phyloP scores from a whole-genome alignment of 1,139 yeast species.

The Pichia sp. region DNA sequence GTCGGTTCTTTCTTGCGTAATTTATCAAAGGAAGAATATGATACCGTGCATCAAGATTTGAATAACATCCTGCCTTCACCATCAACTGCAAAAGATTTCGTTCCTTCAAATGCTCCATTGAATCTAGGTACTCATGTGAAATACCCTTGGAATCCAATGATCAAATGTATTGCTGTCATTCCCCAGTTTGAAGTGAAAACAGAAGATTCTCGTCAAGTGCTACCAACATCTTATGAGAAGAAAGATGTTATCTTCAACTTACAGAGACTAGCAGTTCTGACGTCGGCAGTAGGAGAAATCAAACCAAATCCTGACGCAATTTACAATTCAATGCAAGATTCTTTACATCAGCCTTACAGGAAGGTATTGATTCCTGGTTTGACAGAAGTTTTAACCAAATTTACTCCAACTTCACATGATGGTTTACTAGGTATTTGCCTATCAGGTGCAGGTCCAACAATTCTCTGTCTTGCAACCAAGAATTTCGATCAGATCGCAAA shows the following conservation, averaged over 20 bases:
- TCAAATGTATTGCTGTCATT: slow-evolving; percentile 83
- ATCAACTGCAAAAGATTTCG: slow-evolving; percentile 26
- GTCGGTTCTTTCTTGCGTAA: slow-evolving; percentile 91
- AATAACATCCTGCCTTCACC: slow-evolving; percentile 72
- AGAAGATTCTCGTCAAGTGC: slow-evolving; percentile 80
- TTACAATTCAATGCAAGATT: slow-evolving; percentile 94
- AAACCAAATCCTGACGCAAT: slow-evolving; percentile 79
- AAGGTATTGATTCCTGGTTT: slow-evolving; percentile 87
- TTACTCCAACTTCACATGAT: slow-evolving; percentile 74
- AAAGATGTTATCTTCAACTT: slow-evolving; percentile 84
- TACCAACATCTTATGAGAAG: slow-evolving; percentile 74
- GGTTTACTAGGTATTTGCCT: slow-evolving; percentile 91
- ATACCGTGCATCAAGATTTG: slow-evolving; percentile 73
- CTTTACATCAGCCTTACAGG: slow-evolving; percentile 92
- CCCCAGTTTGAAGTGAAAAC: slow-evolving; percentile 94
- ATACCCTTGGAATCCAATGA: slow-evolving; percentile 73
- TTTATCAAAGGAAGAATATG: slow-evolving; percentile 60
- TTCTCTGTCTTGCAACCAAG: slow-evolving; percentile 83
- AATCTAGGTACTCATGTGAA: slow-evolving; percentile 85
- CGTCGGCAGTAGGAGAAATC: slow-evolving; percentile 75
- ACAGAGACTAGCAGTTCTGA: slow-evolving; percentile 65
- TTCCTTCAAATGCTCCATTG: slow-evolving; percentile 77
- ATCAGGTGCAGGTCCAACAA: slow-evolving; percentile 98
- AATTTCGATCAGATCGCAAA: slow-evolving; percentile 79
- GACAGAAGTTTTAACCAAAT: slow-evolving; percentile 66